These are phyloP conservation scores for Mercurialis annua DNA, from an alignment of 345 rosid genomes.

Conservation along the genomic window DNA sequence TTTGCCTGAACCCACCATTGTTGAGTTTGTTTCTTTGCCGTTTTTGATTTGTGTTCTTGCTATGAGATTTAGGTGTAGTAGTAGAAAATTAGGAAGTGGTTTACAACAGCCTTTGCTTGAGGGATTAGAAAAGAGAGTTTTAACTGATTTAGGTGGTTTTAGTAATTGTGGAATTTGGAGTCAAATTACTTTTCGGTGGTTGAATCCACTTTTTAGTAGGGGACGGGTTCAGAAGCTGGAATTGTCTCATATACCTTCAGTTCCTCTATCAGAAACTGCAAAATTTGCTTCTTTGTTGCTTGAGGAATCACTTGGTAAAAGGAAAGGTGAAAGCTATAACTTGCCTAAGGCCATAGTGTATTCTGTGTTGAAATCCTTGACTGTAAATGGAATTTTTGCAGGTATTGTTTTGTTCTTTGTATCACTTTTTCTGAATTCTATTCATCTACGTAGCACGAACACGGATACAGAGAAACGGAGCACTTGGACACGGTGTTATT, in stretches of 20 bases:
- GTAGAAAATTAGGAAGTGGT: constrained; percentile 12
- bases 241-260: constrained; percentile 40
- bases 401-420: constrained; percentile 34
- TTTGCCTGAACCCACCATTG: constrained; percentile 27
- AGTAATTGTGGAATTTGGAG: constrained; percentile 46
- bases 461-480: too few species aligned
- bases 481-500: too few species aligned
- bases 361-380: constrained; percentile 49
- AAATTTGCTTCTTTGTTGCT: constrained; percentile 41
- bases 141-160: constrained; percentile 18
- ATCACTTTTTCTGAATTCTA: background rate
- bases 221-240: constrained; percentile 48
- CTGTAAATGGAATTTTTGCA: constrained; percentile 54
- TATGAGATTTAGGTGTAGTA: constrained; percentile 6
- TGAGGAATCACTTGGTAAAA: constrained; percentile 44
- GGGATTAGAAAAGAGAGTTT: constrained; percentile 15
- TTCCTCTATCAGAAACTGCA: constrained; percentile 61
- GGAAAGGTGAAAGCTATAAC: constrained; percentile 30
- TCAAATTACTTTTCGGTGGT: constrained; percentile 49
- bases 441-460: too few species aligned
- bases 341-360: constrained; percentile 35
- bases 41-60: constrained; percentile 39
- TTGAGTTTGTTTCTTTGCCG: constrained; percentile 44
- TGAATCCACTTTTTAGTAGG: constrained; percentile 45
- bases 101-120: constrained; percentile 37